Evolutionary conservation across 495 filamentous ascomycete genomes (phyloP).

Genomic region (Tuber magnatum): DNA sequence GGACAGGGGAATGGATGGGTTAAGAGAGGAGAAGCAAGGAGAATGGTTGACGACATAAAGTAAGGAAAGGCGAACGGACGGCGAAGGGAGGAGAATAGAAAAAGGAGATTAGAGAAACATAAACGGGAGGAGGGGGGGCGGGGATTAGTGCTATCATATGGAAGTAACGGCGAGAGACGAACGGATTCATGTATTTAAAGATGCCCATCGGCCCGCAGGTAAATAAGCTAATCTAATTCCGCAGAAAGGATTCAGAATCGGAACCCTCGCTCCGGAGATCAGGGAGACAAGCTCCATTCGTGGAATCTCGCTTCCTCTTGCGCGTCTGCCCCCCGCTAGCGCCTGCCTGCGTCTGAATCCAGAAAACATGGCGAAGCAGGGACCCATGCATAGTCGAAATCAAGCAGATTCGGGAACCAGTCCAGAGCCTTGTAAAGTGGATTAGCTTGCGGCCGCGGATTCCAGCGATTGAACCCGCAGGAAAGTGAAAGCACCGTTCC

Average conservation of each 20-base stretch:
- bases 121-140: neutral
- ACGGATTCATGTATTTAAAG: no score
- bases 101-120: neutral
- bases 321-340: slow-evolving; percentile 1
- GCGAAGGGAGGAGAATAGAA: no score
- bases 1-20: no score
- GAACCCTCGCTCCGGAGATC: neutral
- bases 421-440: neutral
- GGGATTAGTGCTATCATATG: neutral
- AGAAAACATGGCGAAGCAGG: neutral
- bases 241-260: neutral
- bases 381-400: neutral
- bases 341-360: neutral
- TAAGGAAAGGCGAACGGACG: no score
- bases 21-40: no score
- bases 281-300: neutral
- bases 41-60: no score
- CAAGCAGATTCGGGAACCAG: neutral
- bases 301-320: neutral
- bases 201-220: no score
- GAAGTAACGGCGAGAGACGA: no score
- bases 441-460: neutral
- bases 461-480: neutral
- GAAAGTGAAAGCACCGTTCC: neutral
- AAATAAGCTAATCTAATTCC: neutral